These are phyloP conservation scores for Avena sativa DNA, from an alignment of 176 grass and related monocot species.

Conservation along the genomic window DNA sequence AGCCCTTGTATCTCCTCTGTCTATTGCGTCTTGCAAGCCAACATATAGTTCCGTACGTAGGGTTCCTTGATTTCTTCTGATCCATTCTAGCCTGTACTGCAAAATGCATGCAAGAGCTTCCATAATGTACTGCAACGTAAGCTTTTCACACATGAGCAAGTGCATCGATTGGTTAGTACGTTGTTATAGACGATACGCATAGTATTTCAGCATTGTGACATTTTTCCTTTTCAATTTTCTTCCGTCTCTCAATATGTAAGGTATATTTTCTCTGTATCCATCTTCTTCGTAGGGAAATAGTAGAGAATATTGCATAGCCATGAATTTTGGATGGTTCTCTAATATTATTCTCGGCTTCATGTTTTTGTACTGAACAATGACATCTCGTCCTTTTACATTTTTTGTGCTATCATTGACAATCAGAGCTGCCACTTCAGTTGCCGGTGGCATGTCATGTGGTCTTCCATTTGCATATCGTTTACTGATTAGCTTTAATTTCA, in stretches of 20 bases:
- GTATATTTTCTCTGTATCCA: background rate
- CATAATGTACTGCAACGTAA: too few species aligned
- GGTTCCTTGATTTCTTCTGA: constrained; percentile 1
- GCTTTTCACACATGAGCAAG: background rate
- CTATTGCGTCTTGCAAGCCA: constrained; percentile 5
- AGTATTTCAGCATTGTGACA: constrained; percentile 30
- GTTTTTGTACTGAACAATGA: constrained; percentile 22
- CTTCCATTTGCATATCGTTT: background rate
- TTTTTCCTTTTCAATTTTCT: background rate
- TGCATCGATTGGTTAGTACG: background rate
- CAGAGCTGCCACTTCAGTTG: constrained; percentile 11
- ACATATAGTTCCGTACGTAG: constrained; percentile 21
- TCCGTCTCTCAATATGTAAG: background rate
- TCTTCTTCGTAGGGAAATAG: constrained; percentile 47
- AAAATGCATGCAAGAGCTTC: too few species aligned
- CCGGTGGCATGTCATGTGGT: constrained; percentile 1
- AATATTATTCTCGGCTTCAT: constrained; percentile 4
- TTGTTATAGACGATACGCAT: background rate
- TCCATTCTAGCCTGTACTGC: too few species aligned
- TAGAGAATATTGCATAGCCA: constrained; percentile 12
- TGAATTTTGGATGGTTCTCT: constrained; percentile 29
- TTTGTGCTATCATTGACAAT: background rate
- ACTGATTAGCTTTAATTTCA: constrained; percentile 15
- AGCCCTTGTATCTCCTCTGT: constrained; percentile 15
- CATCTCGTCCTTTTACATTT: background rate